Conservation (phyloP, 306 rosid genomes). For the Cucurbita ficifolia region DNA sequence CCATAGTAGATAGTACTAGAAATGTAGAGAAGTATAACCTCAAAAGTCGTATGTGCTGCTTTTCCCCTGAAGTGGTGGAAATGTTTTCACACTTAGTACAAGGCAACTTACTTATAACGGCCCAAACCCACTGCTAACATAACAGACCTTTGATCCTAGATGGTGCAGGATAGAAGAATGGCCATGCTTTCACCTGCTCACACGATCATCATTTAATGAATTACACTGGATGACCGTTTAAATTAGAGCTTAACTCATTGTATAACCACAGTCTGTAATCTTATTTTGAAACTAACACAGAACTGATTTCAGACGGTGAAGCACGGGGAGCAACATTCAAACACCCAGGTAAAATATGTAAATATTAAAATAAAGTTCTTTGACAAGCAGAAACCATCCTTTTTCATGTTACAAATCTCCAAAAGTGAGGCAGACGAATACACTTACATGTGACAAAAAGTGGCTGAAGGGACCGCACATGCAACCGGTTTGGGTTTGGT, state of each 20-base stretch:
- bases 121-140: too few species aligned
- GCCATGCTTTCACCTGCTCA: not conserved
- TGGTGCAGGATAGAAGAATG: not conserved
- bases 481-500: not conserved
- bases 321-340: not conserved
- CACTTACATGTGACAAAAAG: not conserved
- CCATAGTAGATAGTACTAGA: not conserved
- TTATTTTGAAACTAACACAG: not conserved
- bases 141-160: not conserved
- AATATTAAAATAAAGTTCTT: not conserved
- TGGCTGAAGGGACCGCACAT: not conserved
- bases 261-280: not conserved
- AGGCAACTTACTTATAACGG: not conserved
- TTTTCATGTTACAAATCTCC: not conserved
- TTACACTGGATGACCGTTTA: not conserved
- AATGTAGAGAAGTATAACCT: not conserved
- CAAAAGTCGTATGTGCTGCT: not conserved
- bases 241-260: not conserved
- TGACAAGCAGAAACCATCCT: not conserved
- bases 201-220: not conserved
- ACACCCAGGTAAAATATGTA: not conserved
- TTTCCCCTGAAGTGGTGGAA: not conserved
- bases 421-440: not conserved
- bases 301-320: not conserved
- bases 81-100: not conserved